These are phyloP conservation scores for Pseudohyphozyma bogoriensis DNA, from an alignment of 768 basidiomycete species.

Conservation along the genomic window DNA sequence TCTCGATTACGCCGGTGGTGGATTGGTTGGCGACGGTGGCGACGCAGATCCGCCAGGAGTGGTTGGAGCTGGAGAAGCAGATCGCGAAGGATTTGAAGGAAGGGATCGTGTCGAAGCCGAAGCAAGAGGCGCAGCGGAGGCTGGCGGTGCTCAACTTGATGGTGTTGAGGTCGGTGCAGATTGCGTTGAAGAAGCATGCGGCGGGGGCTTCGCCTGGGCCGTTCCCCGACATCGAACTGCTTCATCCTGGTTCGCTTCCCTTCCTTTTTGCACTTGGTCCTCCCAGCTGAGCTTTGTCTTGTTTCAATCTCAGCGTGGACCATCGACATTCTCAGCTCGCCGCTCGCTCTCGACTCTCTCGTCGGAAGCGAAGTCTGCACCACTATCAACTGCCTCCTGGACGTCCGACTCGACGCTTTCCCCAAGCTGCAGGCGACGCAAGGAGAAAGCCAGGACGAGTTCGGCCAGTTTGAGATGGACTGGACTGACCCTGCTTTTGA, in stretches of 20 bases:
- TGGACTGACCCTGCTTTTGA: conserved; percentile 53
- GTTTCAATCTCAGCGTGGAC: conserved; percentile 46
- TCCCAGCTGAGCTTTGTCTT: too few species aligned
- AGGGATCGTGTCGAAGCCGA: too few species aligned
- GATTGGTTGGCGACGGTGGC: conserved; percentile 60
- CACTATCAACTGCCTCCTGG: conserved; percentile 54
- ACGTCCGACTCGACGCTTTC: conserved; percentile 35
- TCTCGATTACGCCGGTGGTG: conserved; percentile 49
- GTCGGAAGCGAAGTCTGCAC: conserved; percentile 51
- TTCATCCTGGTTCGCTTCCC: conserved; percentile 44
- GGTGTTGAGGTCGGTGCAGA: conserved; percentile 51
- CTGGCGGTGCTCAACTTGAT: conserved; percentile 41
- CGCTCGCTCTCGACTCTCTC: conserved; percentile 44
- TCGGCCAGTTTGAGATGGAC: conserved; percentile 49
- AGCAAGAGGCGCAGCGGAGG: conserved; percentile 27
- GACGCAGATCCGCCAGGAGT: conserved; percentile 49
- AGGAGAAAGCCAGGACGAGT: conserved; percentile 72
- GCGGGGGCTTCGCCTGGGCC: conserved; percentile 15
- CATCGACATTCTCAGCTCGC: conserved; percentile 44
- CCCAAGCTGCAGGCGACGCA: not conserved
- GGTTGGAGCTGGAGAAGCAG: conserved; percentile 37
- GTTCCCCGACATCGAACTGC: conserved; percentile 57
- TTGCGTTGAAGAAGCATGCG: conserved; percentile 41
- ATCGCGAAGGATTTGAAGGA: conserved; percentile 21
- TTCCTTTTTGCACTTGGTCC: too few species aligned